Evolutionary conservation across 495 filamentous ascomycete genomes (phyloP).

Genomic region (Aspergillus biplanus): DNA sequence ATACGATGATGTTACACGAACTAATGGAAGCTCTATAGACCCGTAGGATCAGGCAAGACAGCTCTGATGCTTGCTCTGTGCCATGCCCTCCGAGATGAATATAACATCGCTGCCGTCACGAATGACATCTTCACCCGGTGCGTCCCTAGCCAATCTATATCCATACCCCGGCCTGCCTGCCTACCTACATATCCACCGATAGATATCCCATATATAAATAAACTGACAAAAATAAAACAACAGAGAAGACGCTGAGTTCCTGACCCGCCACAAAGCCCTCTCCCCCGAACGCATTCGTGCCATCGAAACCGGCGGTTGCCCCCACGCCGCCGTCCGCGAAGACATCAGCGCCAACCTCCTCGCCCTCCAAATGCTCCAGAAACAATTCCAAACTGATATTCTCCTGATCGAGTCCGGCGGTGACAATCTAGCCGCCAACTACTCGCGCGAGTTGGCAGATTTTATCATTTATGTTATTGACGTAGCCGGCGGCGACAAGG

Average conservation of each 20-base stretch:
- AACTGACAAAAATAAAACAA: background rate
- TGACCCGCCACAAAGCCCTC: constrained; percentile 82
- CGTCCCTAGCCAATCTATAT: background rate
- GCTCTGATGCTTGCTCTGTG: constrained; percentile 93
- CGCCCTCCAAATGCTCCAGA: constrained; percentile 85
- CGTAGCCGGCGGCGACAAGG: constrained; percentile 95
- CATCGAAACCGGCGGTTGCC: constrained; percentile 97
- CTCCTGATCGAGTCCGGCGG: constrained; percentile 93
- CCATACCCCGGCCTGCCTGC: no score
- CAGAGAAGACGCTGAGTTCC: constrained; percentile 87
- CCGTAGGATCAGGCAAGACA: constrained; percentile 96
- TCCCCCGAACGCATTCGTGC: constrained; percentile 82
- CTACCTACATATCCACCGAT: no score
- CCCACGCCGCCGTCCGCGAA: constrained; percentile 96
- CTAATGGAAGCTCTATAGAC: constrained; percentile 53
- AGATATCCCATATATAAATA: no score
- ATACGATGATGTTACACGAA: background rate
- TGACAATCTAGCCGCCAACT: constrained; percentile 97
- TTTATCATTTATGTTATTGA: constrained; percentile 99
- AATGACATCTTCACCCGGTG: constrained; percentile 97
- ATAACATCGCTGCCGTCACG: constrained; percentile 92
- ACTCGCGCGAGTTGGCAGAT: constrained; percentile 89
- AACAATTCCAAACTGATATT: constrained; percentile 69
- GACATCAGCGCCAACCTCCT: constrained; percentile 94
- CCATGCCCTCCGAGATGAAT: constrained; percentile 70